These are phyloP conservation scores for Candida sanyiensis DNA, from an alignment of 805 yeast species.

Conservation along the genomic window DNA sequence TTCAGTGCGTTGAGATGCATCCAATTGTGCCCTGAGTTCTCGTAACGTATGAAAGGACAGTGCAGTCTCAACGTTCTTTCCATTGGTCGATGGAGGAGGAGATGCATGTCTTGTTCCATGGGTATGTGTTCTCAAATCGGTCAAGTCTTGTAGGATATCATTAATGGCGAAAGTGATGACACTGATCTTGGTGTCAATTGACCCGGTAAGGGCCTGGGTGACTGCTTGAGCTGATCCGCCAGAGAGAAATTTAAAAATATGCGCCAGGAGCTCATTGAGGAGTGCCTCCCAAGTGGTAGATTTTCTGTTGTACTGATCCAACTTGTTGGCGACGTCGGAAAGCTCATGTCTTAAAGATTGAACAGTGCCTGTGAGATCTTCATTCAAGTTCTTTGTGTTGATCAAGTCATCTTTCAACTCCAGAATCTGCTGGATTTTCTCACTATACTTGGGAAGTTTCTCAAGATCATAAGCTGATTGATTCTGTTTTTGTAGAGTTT, in stretches of 20 bases:
- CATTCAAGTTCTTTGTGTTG: slow-evolving; percentile 16
- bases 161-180: slow-evolving; percentile 17
- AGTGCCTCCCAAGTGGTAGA: slow-evolving; percentile 12
- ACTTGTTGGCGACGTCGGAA: slow-evolving; percentile 2
- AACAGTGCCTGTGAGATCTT: slow-evolving; percentile 22
- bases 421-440: slow-evolving; percentile 21
- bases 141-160: slow-evolving; percentile 12
- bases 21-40: slow-evolving; percentile 12
- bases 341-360: slow-evolving; percentile 19
- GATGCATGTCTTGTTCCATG: background rate
- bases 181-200: slow-evolving; percentile 21
- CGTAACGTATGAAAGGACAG: background rate
- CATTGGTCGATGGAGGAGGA: background rate
- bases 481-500: slow-evolving; percentile 14
- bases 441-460: slow-evolving; percentile 12
- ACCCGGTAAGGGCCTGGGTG: slow-evolving; percentile 17
- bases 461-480: slow-evolving; percentile 2
- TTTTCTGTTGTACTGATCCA: slow-evolving; percentile 5
- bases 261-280: slow-evolving; percentile 14
- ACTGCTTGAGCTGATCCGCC: slow-evolving; percentile 21
- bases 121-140: background rate
- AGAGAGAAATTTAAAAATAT: slow-evolving; percentile 8
- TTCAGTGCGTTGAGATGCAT: slow-evolving; percentile 14
- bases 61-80: too few relatives aligned
- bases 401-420: slow-evolving; percentile 26